These are phyloP conservation scores for Pichia sp. DNA, from an alignment of 1,139 yeast genomes.

Conservation along the genomic window DNA sequence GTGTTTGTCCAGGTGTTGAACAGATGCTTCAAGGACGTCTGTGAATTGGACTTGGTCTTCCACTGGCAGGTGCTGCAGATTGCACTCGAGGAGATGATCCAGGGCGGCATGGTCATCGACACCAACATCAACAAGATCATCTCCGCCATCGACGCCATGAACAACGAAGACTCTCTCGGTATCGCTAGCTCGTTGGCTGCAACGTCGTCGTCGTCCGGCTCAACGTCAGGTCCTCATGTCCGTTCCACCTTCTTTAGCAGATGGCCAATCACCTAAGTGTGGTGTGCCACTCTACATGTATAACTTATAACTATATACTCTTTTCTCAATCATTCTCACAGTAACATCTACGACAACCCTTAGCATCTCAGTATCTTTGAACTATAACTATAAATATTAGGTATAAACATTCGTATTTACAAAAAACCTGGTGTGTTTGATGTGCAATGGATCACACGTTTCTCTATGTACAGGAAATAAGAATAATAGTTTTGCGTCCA, in stretches of 20 bases:
- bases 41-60: constrained; percentile 92
- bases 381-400: no score
- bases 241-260: constrained; percentile 20
- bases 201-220: neutral
- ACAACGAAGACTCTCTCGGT: constrained; percentile 41
- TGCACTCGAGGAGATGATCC: constrained; percentile 88
- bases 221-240: neutral
- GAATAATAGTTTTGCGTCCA: neutral
- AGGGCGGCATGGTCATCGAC: constrained; percentile 99
- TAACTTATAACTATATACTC: no score
- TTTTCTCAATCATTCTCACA: no score
- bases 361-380: no score
- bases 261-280: constrained; percentile 20
- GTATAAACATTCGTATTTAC: no score
- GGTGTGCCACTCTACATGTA: no score
- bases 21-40: constrained; percentile 89
- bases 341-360: no score
- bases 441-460: no score
- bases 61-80: constrained; percentile 98
- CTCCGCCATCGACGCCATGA: constrained; percentile 68
- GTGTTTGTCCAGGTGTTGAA: constrained; percentile 96
- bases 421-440: no score
- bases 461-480: constrained; percentile 15
- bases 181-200: constrained; percentile 5
- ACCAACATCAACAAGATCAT: constrained; percentile 83